Evolutionary conservation across 2,329 filamentous ascomycete genomes (phyloP).

Genomic region (Venturia oleaginea): DNA sequence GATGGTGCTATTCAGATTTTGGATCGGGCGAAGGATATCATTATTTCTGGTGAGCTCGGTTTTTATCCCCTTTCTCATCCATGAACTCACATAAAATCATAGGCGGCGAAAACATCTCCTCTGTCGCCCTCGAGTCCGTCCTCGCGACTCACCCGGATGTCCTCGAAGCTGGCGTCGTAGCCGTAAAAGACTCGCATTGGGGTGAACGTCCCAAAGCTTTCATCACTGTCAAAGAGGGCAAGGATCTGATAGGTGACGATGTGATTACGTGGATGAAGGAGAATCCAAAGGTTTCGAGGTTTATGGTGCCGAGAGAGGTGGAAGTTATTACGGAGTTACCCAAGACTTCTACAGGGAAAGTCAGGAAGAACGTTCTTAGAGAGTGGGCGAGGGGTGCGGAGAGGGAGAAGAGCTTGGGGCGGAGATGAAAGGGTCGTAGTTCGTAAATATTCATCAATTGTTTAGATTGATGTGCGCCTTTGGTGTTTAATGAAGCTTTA

Average conservation of each 20-base stretch:
- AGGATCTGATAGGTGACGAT: constrained; percentile 51
- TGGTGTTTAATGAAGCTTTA: not conserved
- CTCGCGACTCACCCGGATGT: constrained; percentile 80
- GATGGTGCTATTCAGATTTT: constrained; percentile 88
- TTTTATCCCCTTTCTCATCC: not conserved
- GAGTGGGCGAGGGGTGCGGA: constrained; percentile 60
- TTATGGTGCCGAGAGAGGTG: constrained; percentile 70
- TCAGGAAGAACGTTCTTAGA: constrained; percentile 87
- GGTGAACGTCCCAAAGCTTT: constrained; percentile 95
- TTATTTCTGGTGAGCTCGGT: constrained; percentile 71
- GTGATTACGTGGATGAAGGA: constrained; percentile 81
- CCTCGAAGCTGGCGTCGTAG: constrained; percentile 85
- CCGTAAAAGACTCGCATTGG: constrained; percentile 82
- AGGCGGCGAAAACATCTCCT: constrained; percentile 97
- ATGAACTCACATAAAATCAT: constrained; percentile 2
- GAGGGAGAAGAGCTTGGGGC: not conserved
- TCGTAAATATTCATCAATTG: not conserved
- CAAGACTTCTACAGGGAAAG: constrained; percentile 95
- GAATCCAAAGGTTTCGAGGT: constrained; percentile 72
- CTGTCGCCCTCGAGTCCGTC: constrained; percentile 83
- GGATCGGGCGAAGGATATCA: constrained; percentile 94
- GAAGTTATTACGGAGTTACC: constrained; percentile 81
- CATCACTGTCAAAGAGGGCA: constrained; percentile 68
- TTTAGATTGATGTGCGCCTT: not conserved
- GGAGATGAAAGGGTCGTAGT: not conserved